Percentiles rank a stretch among this genome's conserved stretches.
phyloP scores from a whole-genome alignment of 495 filamentous ascomycete genomes.

The Hamigera avellanea region DNA sequence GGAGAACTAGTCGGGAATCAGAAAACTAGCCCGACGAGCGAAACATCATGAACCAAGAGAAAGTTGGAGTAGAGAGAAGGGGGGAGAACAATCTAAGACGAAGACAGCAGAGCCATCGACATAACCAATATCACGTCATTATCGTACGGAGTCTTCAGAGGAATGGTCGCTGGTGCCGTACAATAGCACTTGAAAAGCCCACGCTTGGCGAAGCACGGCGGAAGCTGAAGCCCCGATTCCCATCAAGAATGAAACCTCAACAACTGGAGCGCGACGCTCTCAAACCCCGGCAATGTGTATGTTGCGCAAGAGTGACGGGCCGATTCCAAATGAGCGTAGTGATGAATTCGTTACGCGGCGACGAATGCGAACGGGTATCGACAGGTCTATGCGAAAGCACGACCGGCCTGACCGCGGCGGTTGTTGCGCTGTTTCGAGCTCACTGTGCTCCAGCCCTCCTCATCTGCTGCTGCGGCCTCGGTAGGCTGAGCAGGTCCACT shows the following conservation, averaged over 20 bases:
- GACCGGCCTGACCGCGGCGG: constrained; percentile 36
- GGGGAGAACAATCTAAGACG: constrained; percentile 11
- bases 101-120: constrained; percentile 6
- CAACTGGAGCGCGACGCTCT: too few relatives aligned
- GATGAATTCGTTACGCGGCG: too few relatives aligned
- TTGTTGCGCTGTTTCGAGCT: constrained; percentile 40
- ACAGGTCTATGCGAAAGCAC: constrained; percentile 36
- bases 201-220: too few relatives aligned
- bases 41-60: constrained; percentile 8
- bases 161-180: not conserved
- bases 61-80: constrained; percentile 1
- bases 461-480: constrained; percentile 38
- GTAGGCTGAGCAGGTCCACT: constrained; percentile 14
- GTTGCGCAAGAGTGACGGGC: too few relatives aligned
- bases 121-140: constrained; percentile 15
- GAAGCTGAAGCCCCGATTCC: too few relatives aligned
- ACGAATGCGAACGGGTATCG: constrained; percentile 2
- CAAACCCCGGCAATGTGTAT: too few relatives aligned
- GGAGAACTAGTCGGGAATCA: constrained; percentile 26
- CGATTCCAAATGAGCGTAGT: too few relatives aligned
- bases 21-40: constrained; percentile 18
- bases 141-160: constrained; percentile 3
- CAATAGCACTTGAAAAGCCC: too few relatives aligned
- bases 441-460: constrained; percentile 74
- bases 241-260: too few relatives aligned